phyloP scores from a whole-genome alignment of 1,139 yeast species.

The Taphrina flavorubra region DNA sequence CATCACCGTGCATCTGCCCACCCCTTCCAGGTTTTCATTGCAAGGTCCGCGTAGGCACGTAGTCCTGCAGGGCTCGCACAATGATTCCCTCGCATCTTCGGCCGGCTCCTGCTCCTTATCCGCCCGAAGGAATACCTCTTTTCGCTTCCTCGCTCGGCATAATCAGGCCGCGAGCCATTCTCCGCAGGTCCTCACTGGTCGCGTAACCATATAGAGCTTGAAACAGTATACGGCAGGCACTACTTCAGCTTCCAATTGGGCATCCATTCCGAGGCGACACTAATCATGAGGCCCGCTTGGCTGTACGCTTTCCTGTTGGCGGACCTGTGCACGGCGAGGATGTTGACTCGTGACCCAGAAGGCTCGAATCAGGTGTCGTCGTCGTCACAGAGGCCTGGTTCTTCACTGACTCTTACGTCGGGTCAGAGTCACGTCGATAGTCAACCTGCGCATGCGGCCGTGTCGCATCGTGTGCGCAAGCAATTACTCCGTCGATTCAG shows the following conservation, averaged over 20 bases:
- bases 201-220: too few species aligned
- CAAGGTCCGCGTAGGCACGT: too few species aligned
- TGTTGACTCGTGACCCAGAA: background rate
- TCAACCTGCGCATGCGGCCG: constrained; percentile 16
- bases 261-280: too few species aligned
- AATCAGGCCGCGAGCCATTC: too few species aligned
- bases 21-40: too few species aligned
- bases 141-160: too few species aligned
- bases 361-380: background rate
- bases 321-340: constrained; percentile 7
- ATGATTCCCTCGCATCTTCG: background rate
- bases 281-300: background rate
- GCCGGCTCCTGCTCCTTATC: background rate
- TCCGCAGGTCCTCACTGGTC: too few species aligned
- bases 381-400: background rate
- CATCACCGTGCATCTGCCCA: background rate
- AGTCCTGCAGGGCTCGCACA: too few species aligned
- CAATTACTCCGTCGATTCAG: constrained; percentile 7
- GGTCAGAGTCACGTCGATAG: background rate
- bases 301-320: constrained; percentile 13
- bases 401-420: background rate
- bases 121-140: background rate
- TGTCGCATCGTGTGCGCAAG: constrained; percentile 2
- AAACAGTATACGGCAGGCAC: too few species aligned
- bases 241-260: too few species aligned